phyloP scores from a whole-genome alignment of 1,284 basidiomycete species.

The Ustilago nuda region DNA sequence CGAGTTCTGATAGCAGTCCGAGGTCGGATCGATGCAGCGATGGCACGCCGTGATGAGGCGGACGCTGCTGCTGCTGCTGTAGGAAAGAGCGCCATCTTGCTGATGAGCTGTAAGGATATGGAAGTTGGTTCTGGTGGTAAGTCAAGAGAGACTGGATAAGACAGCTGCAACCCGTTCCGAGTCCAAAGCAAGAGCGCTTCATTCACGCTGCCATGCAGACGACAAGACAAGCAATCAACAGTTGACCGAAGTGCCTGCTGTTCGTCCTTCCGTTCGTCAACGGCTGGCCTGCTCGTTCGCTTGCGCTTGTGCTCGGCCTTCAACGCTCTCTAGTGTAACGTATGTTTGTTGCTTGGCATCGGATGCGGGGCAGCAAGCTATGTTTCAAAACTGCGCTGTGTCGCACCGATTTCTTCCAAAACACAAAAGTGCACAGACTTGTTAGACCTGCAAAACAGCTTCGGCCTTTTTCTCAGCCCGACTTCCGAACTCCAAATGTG shows the following conservation, averaged over 20 bases:
- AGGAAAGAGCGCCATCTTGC: slow-evolving; percentile 19
- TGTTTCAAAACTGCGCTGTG: slow-evolving; percentile 13
- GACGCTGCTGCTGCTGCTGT: slow-evolving; percentile 20
- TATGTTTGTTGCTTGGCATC: neutral
- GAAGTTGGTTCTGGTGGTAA: neutral
- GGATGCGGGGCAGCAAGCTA: neutral
- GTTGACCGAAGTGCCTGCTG: neutral
- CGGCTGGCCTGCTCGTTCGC: neutral
- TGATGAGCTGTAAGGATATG: neutral
- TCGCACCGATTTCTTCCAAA: neutral
- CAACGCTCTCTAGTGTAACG: neutral
- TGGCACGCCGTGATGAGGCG: slow-evolving; percentile 20
- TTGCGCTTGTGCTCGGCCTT: neutral
- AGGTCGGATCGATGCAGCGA: slow-evolving; percentile 5
- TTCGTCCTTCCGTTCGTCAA: neutral
- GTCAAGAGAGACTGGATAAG: neutral
- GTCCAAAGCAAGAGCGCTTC: slow-evolving; percentile 3
- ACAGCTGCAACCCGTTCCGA: neutral
- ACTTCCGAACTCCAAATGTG: slow-evolving; percentile 21
- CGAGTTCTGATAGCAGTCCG: neutral
- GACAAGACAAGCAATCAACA: neutral
- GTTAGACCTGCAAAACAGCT: slow-evolving; percentile 13
- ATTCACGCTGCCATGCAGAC: slow-evolving; percentile 3
- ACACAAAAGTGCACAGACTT: slow-evolving; percentile 18
- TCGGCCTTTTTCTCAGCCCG: slow-evolving; percentile 2